Conservation (phyloP, 1,284 basidiomycete species). For the Hemileia vastatrix region DNA sequence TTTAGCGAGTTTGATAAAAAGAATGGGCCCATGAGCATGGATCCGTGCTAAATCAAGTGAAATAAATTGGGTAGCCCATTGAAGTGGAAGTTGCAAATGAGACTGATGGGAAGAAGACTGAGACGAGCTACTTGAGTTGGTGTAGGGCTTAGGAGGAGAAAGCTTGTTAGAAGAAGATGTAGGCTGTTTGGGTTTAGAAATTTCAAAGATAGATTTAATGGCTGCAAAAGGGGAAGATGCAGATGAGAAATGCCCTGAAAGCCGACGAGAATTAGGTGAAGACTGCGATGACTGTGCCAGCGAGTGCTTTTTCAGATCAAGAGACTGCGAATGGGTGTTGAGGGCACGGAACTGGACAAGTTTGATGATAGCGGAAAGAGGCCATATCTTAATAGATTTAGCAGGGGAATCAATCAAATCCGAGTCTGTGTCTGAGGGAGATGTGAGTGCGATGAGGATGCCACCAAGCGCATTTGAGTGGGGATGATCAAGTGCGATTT, state of each 20-base stretch:
- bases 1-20: constrained; percentile 15
- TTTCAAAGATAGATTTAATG: neutral
- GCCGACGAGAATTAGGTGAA: neutral
- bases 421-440: no score
- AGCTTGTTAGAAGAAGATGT: neutral
- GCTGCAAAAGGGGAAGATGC: neutral
- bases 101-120: constrained; percentile 2
- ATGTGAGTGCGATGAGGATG: constrained; percentile 17
- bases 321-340: constrained; percentile 15
- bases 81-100: constrained; percentile 13
- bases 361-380: constrained; percentile 16
- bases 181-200: neutral
- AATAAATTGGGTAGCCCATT: constrained; percentile 16
- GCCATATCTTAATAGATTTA: constrained; percentile 19
- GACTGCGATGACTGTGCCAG: neutral
- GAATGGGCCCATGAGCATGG: constrained; percentile 14
- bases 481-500: constrained; percentile 10
- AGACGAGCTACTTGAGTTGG: neutral
- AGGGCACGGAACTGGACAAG: constrained; percentile 20
- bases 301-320: neutral
- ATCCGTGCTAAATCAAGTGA: constrained; percentile 12
- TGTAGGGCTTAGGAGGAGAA: neutral
- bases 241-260: neutral
- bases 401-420: constrained; percentile 5
- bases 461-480: neutral